Percentiles rank a stretch among this genome's conserved stretches.
Evolutionary conservation across 2,329 filamentous ascomycete species (phyloP).

Genomic region (Alternaria sp.): DNA sequence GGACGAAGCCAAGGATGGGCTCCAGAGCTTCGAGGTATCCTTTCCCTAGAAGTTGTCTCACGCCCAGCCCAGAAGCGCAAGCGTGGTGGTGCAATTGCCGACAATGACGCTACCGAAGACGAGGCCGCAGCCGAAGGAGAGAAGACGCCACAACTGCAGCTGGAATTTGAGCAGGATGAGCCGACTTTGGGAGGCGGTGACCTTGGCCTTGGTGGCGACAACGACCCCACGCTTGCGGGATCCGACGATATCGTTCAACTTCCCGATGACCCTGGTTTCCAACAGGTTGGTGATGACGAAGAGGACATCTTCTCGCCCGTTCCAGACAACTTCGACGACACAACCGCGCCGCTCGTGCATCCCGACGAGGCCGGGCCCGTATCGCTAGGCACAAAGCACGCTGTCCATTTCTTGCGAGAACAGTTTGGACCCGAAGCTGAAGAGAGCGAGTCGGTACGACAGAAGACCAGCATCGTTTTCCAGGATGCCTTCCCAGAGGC

Average conservation of each 20-base stretch:
- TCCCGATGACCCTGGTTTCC: conserved; percentile 32
- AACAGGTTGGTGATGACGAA: conserved; percentile 40
- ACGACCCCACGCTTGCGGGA: conserved; percentile 35
- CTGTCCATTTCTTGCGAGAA: conserved; percentile 91
- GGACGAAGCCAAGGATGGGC: conserved; percentile 82
- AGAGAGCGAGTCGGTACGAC: conserved; percentile 70
- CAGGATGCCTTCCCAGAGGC: conserved; percentile 87
- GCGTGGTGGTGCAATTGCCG: conserved; percentile 84
- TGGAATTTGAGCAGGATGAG: conserved; percentile 62
- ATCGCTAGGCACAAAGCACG: conserved; percentile 90
- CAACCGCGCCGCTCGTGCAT: conserved; percentile 75
- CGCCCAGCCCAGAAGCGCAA: conserved; percentile 88
- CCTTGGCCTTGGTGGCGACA: conserved; percentile 51
- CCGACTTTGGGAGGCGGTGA: conserved; percentile 54
- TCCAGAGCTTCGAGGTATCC: conserved; percentile 86
- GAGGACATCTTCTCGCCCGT: conserved; percentile 47
- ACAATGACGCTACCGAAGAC: conserved; percentile 72
- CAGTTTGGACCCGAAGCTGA: conserved; percentile 79
- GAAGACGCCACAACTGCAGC: conserved; percentile 73
- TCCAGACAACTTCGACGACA: conserved; percentile 75
- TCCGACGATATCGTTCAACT: conserved; percentile 38
- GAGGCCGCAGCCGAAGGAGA: conserved; percentile 57
- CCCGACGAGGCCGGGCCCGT: conserved; percentile 85
- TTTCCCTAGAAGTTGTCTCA: conserved; percentile 84
- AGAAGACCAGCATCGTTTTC: conserved; percentile 80